Percentiles rank a stretch among this genome's conserved stretches.
Evolutionary conservation across 768 basidiomycete genomes (phyloP).

Genomic region (Mycena crocata): DNA sequence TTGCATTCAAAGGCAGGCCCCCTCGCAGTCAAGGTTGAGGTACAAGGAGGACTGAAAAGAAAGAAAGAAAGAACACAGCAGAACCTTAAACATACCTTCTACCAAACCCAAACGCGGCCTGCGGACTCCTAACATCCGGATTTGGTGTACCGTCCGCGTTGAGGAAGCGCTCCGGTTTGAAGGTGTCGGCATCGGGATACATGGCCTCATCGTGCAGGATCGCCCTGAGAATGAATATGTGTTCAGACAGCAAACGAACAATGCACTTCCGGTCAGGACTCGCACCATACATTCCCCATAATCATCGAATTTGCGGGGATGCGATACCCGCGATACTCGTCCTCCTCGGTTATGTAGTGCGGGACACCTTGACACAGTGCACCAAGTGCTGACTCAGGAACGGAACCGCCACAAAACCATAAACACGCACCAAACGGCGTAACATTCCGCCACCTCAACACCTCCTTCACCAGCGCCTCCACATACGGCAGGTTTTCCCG

Average conservation of each 20-base stretch:
- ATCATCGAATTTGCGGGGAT: neutral
- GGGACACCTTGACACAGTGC: no score
- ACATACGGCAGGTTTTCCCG: neutral
- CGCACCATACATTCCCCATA: neutral
- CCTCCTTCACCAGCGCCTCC: slow-evolving; percentile 1
- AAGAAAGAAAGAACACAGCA: no score
- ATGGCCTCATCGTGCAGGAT: slow-evolving; percentile 27
- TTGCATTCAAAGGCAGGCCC: no score
- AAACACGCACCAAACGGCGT: neutral
- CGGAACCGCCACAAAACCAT: neutral
- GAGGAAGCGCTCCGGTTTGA: slow-evolving; percentile 53
- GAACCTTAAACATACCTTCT: slow-evolving; percentile 27
- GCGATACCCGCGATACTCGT: neutral
- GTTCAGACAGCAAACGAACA: no score
- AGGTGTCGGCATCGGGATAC: slow-evolving; percentile 50
- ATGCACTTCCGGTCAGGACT: no score
- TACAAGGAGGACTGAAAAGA: no score
- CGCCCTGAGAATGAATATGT: slow-evolving; percentile 24
- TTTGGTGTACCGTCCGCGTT: slow-evolving; percentile 36
- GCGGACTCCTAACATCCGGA: slow-evolving; percentile 22
- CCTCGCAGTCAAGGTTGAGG: no score
- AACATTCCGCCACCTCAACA: neutral
- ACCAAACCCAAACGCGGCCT: slow-evolving; percentile 38
- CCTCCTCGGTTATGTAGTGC: neutral
- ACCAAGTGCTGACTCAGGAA: neutral